These are phyloP conservation scores for Keithomyces neogunnii DNA, from an alignment of 2,329 filamentous ascomycete genomes.

Conservation along the genomic window DNA sequence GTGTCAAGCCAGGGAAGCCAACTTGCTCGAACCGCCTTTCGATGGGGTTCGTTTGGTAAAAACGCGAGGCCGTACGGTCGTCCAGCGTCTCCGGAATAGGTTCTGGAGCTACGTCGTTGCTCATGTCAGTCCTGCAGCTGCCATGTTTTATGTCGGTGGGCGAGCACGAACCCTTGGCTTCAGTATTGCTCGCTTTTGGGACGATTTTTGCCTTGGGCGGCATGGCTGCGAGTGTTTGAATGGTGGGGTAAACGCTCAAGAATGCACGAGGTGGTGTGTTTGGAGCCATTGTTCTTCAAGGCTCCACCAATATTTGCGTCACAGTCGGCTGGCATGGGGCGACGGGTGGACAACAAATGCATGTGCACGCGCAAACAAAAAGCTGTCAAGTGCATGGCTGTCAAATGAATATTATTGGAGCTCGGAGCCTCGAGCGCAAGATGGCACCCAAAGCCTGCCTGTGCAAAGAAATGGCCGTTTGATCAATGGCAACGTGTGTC, in stretches of 20 bases:
- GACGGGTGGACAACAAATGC: too few species aligned
- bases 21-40: slow-evolving; percentile 34
- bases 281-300: slow-evolving; percentile 10
- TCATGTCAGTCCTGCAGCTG: neutral
- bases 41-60: slow-evolving; percentile 42
- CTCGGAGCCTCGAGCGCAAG: too few species aligned
- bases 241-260: slow-evolving; percentile 10
- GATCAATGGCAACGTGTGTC: neutral
- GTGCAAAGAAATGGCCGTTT: too few species aligned
- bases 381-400: too few species aligned
- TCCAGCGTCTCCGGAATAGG: slow-evolving; percentile 35
- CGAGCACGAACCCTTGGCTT: slow-evolving; percentile 14
- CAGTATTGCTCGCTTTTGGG: slow-evolving; percentile 11
- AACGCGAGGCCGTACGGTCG: slow-evolving; percentile 38
- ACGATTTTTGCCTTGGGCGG: slow-evolving; percentile 15
- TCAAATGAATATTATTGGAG: too few species aligned
- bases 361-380: too few species aligned
- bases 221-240: slow-evolving; percentile 12
- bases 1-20: slow-evolving; percentile 35
- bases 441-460: too few species aligned
- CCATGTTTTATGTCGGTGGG: neutral
- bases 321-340: neutral
- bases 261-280: slow-evolving; percentile 3
- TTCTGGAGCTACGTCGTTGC: slow-evolving; percentile 16
- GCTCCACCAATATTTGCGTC: slow-evolving; percentile 3